phyloP scores from a whole-genome alignment of 2,329 filamentous ascomycete genomes.

The Aspergillus latus region DNA sequence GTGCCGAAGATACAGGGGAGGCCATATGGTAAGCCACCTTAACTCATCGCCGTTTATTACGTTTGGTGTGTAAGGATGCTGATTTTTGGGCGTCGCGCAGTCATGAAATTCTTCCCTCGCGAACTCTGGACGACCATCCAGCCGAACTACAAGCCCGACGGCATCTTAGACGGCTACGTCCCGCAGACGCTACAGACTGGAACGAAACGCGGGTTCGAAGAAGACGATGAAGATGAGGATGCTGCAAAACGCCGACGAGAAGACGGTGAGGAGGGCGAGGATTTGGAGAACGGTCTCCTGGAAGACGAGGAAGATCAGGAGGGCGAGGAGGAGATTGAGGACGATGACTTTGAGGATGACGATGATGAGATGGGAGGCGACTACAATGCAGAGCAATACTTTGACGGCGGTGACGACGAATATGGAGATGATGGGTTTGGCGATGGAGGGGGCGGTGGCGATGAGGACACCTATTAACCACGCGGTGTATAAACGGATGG shows the following conservation, averaged over 20 bases:
- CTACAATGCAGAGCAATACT: conserved; percentile 66
- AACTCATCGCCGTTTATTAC: neutral
- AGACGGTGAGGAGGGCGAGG: conserved; percentile 33
- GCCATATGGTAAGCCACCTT: conserved; percentile 53
- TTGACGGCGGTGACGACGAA: conserved; percentile 58
- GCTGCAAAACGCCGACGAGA: conserved; percentile 35
- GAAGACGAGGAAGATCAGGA: conserved; percentile 43
- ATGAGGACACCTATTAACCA: conserved; percentile 44
- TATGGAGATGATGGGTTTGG: conserved; percentile 56
- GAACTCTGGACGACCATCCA: conserved; percentile 59
- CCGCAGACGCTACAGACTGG: conserved; percentile 20
- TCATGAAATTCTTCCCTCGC: conserved; percentile 58
- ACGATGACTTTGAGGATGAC: conserved; percentile 61
- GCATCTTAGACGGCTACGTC: conserved; percentile 31
- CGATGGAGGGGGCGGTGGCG: conserved; percentile 55
- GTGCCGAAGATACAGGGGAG: conserved; percentile 56
- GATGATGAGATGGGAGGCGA: conserved; percentile 61
- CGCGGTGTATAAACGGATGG: too few relatives aligned
- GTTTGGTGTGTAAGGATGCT: too few relatives aligned
- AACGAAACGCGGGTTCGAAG: conserved; percentile 44
- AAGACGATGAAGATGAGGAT: conserved; percentile 45
- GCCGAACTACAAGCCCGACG: conserved; percentile 42
- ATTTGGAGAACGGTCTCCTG: conserved; percentile 42
- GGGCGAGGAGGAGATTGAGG: conserved; percentile 52
- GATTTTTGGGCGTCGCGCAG: conserved; percentile 31